Evolutionary conservation across 2,329 filamentous ascomycete species (phyloP).

Genomic region (Epichloe elymi): DNA sequence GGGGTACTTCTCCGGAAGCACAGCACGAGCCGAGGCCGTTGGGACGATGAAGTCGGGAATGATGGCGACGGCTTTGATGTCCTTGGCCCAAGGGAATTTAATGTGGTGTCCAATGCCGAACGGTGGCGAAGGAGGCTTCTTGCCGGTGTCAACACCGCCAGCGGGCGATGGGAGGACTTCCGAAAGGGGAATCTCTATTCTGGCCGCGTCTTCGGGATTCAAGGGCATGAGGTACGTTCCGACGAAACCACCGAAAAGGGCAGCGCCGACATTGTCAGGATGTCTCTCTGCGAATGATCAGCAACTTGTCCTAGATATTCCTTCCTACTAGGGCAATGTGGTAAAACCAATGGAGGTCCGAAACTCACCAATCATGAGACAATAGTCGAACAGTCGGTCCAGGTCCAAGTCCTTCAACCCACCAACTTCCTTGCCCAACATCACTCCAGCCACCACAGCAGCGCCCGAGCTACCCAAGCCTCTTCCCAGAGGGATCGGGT

Average conservation of each 20-base stretch:
- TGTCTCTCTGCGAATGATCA: constrained; percentile 50
- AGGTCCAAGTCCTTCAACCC: constrained; percentile 59
- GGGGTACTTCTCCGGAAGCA: constrained; percentile 71
- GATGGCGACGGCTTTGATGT: constrained; percentile 94
- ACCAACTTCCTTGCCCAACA: constrained; percentile 80
- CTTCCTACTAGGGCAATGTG: too few species aligned
- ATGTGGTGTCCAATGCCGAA: constrained; percentile 90
- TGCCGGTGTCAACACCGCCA: constrained; percentile 81
- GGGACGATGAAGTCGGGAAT: constrained; percentile 92
- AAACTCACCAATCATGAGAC: constrained; percentile 75
- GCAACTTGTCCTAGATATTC: background rate
- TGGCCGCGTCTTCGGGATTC: constrained; percentile 73
- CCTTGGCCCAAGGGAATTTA: constrained; percentile 83
- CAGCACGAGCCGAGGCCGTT: constrained; percentile 80
- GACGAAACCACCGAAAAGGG: constrained; percentile 90
- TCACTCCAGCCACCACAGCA: constrained; percentile 89
- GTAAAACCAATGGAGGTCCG: background rate
- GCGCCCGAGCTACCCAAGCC: constrained; percentile 92
- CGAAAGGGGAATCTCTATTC: constrained; percentile 85
- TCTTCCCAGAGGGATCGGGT: constrained; percentile 84
- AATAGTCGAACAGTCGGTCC: constrained; percentile 84
- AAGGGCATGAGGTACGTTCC: constrained; percentile 93
- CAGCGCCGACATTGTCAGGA: constrained; percentile 88
- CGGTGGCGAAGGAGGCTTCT: constrained; percentile 77
- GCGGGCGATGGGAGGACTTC: constrained; percentile 86